Percentiles rank a stretch among this genome's conserved stretches.
Conservation (phyloP, 306 rosid species). For the Begonia loranthoides region DNA sequence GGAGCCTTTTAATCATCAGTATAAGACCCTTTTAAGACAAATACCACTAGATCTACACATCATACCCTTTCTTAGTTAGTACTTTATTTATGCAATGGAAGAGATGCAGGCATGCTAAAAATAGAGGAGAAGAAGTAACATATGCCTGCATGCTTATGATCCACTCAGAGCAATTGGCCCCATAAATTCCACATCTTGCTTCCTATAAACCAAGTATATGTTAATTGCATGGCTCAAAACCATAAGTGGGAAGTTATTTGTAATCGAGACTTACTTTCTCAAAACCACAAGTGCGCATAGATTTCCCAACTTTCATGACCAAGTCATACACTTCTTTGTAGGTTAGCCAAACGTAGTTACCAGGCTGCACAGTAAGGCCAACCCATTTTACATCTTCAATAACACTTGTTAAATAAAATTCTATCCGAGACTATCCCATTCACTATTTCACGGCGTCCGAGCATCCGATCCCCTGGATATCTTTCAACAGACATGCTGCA, state of each 20-base stretch:
- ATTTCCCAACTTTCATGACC: constrained; percentile 70
- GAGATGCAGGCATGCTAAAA: too few species aligned
- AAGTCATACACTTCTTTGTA: constrained; percentile 58
- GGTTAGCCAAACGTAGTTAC: constrained; percentile 64
- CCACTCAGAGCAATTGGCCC: constrained; percentile 77
- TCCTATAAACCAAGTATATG: constrained; percentile 38
- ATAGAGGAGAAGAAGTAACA: constrained; percentile 3
- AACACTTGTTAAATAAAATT: neutral
- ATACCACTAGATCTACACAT: too few species aligned
- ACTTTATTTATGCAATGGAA: too few species aligned
- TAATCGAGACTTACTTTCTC: constrained; percentile 38
- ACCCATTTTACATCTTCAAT: constrained; percentile 10
- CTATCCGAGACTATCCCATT: constrained; percentile 14
- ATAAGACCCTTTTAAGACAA: too few species aligned
- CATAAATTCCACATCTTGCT: constrained; percentile 80
- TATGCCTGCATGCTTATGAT: constrained; percentile 86
- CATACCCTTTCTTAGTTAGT: too few species aligned
- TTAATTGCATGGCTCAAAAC: constrained; percentile 1
- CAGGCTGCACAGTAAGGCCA: constrained; percentile 34
- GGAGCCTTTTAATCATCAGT: too few species aligned
- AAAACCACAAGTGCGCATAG: constrained; percentile 57
- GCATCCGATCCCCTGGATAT: constrained; percentile 56
- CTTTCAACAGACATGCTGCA: constrained; percentile 74
- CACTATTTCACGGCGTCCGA: constrained; percentile 56
- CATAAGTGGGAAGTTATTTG: neutral